Evolutionary conservation across 352 stramenopile species (phyloP), one percentile per base, ranked within the genome.

Genomic region (Globisporangium irregulare): DNA sequence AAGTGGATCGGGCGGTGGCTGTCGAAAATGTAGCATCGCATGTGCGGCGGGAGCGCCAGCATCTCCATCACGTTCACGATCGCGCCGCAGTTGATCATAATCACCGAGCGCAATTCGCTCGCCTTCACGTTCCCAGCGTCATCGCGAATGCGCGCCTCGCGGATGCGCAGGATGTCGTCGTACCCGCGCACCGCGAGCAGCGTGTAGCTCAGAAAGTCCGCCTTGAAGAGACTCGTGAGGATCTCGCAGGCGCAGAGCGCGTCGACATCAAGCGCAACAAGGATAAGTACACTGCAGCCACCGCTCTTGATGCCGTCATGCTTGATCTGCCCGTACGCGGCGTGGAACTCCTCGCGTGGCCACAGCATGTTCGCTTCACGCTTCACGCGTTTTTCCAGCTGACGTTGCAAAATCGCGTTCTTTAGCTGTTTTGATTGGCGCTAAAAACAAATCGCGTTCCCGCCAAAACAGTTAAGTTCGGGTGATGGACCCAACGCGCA

Each of bases 21-120:
- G 81, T 99, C 97, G 56, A 99, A 84, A 8, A 99, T 90, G 80
- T 99, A 99, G 46, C 94, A 93, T 55, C 87, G 92, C 10, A 94
- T 75, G 41, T 79, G 63, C 14, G 70, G 60, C 24, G 85, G 80
- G 24, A 94, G 73, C 62, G 80, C 74, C 65, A 98, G 81, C 34
- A 98, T 73, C 73, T 87, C 80, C 24, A 86, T 80, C 7, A 98
- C 78, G 75, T 98, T 97, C 29, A 94, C 81, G 62, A 97, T 97
- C 20, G 94, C 95, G 46, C 97, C 97, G 65, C 97, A 97, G 71
- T 98, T 98, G 63, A 99, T 79, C 75, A 99, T 79, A 6, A 99
- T 79, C 34, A 99, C 78, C 3, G 90, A 97, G 2, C 92, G 81
- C 25, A 99, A 73, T 25, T 97, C 89, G 25, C 70, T 84, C 24